phyloP scores from a whole-genome alignment of 2,329 filamentous ascomycete genomes.

The Xylariaceae sp. region DNA sequence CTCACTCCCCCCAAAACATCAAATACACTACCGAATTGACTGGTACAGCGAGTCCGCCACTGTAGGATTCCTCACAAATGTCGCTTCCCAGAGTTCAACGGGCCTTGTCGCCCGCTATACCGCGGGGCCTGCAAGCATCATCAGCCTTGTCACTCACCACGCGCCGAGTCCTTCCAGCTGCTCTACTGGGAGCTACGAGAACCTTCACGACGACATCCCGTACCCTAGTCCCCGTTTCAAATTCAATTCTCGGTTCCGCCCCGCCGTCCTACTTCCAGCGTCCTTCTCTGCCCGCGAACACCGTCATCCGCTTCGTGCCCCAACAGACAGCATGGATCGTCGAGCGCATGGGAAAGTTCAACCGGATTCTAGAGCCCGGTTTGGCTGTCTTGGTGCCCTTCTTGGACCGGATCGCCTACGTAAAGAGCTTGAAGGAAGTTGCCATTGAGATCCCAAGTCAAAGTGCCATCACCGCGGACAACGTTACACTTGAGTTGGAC shows the following conservation, averaged over 20 bases:
- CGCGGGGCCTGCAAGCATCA: conserved; percentile 11
- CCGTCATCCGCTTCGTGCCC: conserved; percentile 92
- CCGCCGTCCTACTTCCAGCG: conserved; percentile 68
- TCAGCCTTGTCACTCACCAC: conserved; percentile 3
- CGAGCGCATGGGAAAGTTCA: conserved; percentile 98
- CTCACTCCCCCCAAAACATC: too few species aligned
- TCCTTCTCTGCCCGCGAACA: conserved; percentile 79
- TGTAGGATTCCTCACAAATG: conserved; percentile 13
- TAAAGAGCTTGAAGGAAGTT: conserved; percentile 93
- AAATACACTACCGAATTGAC: too few species aligned
- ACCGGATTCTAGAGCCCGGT: conserved; percentile 86
- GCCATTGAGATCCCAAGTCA: conserved; percentile 97
- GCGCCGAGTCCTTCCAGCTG: conserved; percentile 9
- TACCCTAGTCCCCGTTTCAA: too few species aligned
- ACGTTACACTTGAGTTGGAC: conserved; percentile 93
- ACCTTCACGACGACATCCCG: neutral
- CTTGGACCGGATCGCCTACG: conserved; percentile 93
- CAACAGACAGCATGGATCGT: conserved; percentile 99
- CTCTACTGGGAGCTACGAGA: neutral
- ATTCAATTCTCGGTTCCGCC: too few species aligned
- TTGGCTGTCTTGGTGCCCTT: conserved; percentile 85
- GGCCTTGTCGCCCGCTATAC: conserved; percentile 18
- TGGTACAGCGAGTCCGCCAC: too few species aligned
- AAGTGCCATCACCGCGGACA: conserved; percentile 97
- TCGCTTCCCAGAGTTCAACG: conserved; percentile 22